Evolutionary conservation across 768 basidiomycete genomes (phyloP).

Genomic region (Trametes cingulata): DNA sequence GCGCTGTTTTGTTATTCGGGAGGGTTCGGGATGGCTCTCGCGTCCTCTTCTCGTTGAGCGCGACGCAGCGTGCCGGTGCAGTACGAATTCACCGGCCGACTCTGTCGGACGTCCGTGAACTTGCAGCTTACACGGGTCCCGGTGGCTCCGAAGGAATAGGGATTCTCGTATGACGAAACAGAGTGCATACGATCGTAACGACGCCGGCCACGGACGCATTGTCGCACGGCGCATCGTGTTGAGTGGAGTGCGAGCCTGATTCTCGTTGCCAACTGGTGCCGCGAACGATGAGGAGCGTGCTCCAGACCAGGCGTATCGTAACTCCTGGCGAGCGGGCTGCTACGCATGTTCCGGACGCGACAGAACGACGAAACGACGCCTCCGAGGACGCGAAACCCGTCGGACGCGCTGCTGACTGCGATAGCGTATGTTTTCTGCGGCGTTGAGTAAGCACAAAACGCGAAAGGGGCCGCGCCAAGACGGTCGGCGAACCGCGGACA

Average conservation of each 20-base stretch:
- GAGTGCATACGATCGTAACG: not conserved
- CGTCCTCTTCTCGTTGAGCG: not conserved
- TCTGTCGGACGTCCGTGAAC: not conserved
- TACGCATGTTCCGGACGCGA: too few species aligned
- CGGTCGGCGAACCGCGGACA: too few species aligned
- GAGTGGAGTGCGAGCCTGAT: not conserved
- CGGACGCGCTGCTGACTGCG: not conserved
- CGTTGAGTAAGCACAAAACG: constrained; percentile 1
- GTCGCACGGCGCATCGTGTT: not conserved
- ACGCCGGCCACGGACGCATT: not conserved
- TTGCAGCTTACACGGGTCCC: not conserved
- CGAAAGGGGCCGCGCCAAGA: not conserved
- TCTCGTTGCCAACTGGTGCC: constrained; percentile 4
- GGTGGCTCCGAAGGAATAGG: not conserved
- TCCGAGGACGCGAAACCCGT: not conserved
- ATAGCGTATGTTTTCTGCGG: not conserved
- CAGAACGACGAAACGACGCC: too few species aligned
- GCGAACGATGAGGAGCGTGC: constrained; percentile 4
- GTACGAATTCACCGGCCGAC: not conserved
- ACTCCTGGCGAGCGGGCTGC: not conserved
- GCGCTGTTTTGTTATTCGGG: not conserved
- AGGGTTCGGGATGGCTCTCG: not conserved
- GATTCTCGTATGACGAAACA: not conserved
- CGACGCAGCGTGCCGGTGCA: not conserved
- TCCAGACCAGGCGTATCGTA: constrained; percentile 1